Base-by-base conservation (phyloP, 2,329 filamentous ascomycete species). In the Fusarium pseudograminearum region DNA sequence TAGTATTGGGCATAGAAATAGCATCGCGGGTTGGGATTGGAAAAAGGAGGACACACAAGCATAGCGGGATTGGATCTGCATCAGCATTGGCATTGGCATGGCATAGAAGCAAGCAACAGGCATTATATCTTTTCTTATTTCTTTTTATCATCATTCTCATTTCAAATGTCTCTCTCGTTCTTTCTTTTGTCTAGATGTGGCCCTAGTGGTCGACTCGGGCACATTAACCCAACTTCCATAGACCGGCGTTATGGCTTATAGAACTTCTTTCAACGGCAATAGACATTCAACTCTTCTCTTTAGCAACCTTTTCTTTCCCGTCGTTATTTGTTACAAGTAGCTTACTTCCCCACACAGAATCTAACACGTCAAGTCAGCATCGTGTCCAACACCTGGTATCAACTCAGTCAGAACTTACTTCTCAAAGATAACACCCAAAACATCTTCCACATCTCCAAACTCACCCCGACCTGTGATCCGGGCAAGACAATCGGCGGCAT, bases 351-450 rank as follows among this genome's bases (percentile, higher is more conserved):
- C 5, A 84, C 83, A 60, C 83, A 84, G 53, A 85, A 84, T 57
- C 82, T 84, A 70, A 26, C 45, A 55, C 53, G 42, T 51, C 47
- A 33, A 50, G 67, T 73, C 65, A 74, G 69, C 57, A 65, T 62
- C 33, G 54, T 55, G 45, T 45, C 48, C 36, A 26, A 55, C 45
- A 57, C 41, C 50, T 24, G n/a, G 15, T 31, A 60, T 28, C 22
- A 18, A 56, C 30, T 26, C 28, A 18, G 57, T 59, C 45, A 65
- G 53, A 62, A 87, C 88, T 84, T 82, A 97, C 93, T 97, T 98
- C 79, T 98, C 95, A 82, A 99, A 99, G 6, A 99, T 94, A 24
- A 99, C 94, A 0, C 96, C 96, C 45, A 99, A 82, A 10, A 99
- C 93, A 77, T 98, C 96, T 78, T 99, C 95, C 18, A 98, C 93